A percentile compares a stretch with the other conserved stretches of the same genome.
Evolutionary conservation across 371 early-diverging fungal genomes (phyloP).

Genomic region (Dipsacomyces acuminosporus): DNA sequence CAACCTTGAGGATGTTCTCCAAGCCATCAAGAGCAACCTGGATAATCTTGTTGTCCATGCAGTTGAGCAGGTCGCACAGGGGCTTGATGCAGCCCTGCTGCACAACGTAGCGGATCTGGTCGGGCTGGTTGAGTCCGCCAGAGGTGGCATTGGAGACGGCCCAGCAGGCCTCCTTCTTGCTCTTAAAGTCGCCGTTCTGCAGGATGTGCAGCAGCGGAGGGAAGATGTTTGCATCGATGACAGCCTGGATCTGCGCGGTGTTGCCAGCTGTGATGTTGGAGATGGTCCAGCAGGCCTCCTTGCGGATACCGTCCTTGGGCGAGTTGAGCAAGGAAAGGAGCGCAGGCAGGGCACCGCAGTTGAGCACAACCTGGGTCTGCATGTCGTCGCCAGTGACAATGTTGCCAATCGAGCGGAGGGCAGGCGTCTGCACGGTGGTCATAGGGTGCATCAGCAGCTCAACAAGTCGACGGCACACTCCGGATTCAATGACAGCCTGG

Average conservation of each 20-base stretch:
- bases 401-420: slow-evolving; percentile 98
- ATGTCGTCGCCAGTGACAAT: slow-evolving; percentile 98
- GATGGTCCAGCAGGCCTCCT: slow-evolving; percentile 99
- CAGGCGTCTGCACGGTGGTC: slow-evolving; percentile 92
- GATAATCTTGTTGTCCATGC: slow-evolving; percentile 89
- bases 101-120: slow-evolving; percentile 88
- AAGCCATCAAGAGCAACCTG: slow-evolving; percentile 96
- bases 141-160: slow-evolving; percentile 98
- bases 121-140: slow-evolving; percentile 82
- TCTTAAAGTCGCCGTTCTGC: slow-evolving; percentile 89
- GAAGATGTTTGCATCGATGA: slow-evolving; percentile 93
- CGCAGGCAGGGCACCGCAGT: slow-evolving; percentile 82
- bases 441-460: slow-evolving; percentile 86
- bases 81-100: slow-evolving; percentile 90
- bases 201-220: slow-evolving; percentile 90
- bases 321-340: slow-evolving; percentile 76
- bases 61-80: slow-evolving; percentile 85
- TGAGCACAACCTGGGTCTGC: slow-evolving; percentile 95
- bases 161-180: slow-evolving; percentile 99
- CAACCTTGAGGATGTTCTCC: slow-evolving; percentile 96
- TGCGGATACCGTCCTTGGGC: slow-evolving; percentile 92
- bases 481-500: slow-evolving; percentile 94
- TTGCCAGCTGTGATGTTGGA: slow-evolving; percentile 99
- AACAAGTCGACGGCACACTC: slow-evolving; percentile 88
- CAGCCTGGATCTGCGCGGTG: slow-evolving; percentile 87